Percentiles rank a stretch among this genome's conserved stretches.
phyloP scores from a whole-genome alignment of 2,329 filamentous ascomycete genomes.

The Botrytis squamosa region DNA sequence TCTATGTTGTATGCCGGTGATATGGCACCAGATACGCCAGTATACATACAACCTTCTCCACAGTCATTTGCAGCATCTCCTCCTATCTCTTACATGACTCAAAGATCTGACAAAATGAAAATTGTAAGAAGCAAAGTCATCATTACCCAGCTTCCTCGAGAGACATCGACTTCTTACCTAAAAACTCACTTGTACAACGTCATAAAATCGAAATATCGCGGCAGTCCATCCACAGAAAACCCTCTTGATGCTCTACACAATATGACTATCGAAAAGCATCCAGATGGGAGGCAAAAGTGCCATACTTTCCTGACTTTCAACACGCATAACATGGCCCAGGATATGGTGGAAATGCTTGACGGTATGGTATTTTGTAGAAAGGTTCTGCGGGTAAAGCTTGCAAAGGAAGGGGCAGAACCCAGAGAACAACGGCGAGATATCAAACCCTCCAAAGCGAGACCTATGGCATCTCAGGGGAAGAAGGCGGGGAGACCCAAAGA shows the following conservation, averaged over 20 bases:
- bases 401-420: slow-evolving; percentile 19
- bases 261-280: slow-evolving; percentile 25
- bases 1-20: slow-evolving; percentile 22
- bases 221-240: not conserved
- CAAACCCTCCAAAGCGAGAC: not conserved
- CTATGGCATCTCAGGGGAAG: not conserved
- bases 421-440: not conserved
- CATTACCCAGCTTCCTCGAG: slow-evolving; percentile 27
- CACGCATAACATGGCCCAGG: slow-evolving; percentile 22
- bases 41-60: slow-evolving; percentile 13
- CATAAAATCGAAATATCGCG: not conserved
- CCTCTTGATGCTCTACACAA: slow-evolving; percentile 16
- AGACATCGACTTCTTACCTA: slow-evolving; percentile 16
- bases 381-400: slow-evolving; percentile 12
- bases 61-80: not conserved
- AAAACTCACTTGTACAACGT: slow-evolving; percentile 18
- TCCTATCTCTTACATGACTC: not conserved
- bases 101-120: not conserved
- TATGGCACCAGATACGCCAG: slow-evolving; percentile 13
- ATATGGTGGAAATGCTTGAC: slow-evolving; percentile 9
- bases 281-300: slow-evolving; percentile 21
- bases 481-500: not conserved
- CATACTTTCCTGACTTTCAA: slow-evolving; percentile 30
- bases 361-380: slow-evolving; percentile 3
- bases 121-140: slow-evolving; percentile 30